Evolutionary conservation across 2,329 filamentous ascomycete genomes (phyloP).

Genomic region (Venturia nashicola): DNA sequence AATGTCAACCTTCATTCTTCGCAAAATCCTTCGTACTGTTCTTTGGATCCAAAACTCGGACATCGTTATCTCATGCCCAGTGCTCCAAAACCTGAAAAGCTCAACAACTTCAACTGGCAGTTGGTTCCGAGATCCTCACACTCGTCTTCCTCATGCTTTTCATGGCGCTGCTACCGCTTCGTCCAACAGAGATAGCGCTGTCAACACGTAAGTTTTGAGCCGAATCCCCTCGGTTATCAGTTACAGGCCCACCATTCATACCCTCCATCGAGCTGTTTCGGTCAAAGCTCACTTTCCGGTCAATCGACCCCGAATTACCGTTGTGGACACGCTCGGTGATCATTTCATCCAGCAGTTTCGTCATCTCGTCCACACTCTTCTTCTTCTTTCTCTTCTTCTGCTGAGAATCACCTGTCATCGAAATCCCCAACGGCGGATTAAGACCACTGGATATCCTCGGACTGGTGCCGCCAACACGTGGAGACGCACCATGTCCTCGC

Average conservation of each 20-base stretch:
- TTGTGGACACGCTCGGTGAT: conserved; percentile 50
- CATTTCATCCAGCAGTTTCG: conserved; percentile 89
- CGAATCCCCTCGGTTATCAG: neutral
- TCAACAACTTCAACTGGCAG: neutral
- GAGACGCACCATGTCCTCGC: neutral
- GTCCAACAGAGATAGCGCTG: neutral
- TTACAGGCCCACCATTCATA: neutral
- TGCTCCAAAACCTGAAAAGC: neutral
- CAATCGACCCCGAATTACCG: neutral
- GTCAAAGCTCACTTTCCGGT: neutral
- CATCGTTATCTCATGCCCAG: neutral
- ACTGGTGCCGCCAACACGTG: neutral
- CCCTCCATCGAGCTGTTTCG: neutral
- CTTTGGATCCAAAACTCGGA: neutral
- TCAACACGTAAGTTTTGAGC: neutral
- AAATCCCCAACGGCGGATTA: neutral
- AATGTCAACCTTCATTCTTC: no score
- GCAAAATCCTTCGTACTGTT: neutral
- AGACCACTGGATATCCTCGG: neutral
- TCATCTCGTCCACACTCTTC: conserved; percentile 81
- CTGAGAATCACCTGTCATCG: neutral
- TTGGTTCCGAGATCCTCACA: conserved; percentile 6
- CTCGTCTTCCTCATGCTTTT: conserved; percentile 5
- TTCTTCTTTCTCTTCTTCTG: conserved; percentile 40
- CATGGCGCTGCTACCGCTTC: neutral